phyloP scores from a whole-genome alignment of 306 rosid species.

The Glycine soja region DNA sequence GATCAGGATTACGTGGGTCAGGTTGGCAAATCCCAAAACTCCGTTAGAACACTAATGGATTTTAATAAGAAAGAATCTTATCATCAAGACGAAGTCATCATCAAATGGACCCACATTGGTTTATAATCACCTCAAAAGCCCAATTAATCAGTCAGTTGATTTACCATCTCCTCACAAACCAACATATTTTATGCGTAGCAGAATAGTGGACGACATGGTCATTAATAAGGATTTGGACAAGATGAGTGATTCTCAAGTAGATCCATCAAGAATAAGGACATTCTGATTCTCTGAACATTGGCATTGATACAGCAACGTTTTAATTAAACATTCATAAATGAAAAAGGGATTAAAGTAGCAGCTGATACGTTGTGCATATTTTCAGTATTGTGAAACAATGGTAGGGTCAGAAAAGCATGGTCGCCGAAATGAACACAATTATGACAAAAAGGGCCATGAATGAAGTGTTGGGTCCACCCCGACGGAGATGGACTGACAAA shows the following conservation, averaged over 20 bases:
- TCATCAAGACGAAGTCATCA: slow-evolving; percentile 38
- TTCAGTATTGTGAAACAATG: background rate
- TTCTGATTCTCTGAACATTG: background rate
- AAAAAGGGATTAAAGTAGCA: background rate
- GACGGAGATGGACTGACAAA: background rate
- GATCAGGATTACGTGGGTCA: no score
- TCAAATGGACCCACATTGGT: slow-evolving; percentile 48
- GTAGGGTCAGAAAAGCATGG: slow-evolving; percentile 12
- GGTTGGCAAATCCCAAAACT: no score
- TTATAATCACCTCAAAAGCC: slow-evolving; percentile 34
- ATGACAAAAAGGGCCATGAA: background rate
- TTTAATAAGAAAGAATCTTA: slow-evolving; percentile 1
- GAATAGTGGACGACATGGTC: background rate
- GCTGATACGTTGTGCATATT: background rate
- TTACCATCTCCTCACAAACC: slow-evolving; percentile 7
- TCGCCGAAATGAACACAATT: background rate
- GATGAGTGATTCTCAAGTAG: background rate
- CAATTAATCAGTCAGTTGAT: background rate
- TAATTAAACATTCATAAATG: background rate
- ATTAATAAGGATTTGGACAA: background rate
- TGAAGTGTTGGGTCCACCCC: background rate
- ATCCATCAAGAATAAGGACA: background rate
- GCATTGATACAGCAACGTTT: background rate
- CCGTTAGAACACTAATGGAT: no score
- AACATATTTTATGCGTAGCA: background rate